Base-by-base conservation (phyloP, 371 early-diverging fungal species). In the Syncephalastrum monosporum region DNA sequence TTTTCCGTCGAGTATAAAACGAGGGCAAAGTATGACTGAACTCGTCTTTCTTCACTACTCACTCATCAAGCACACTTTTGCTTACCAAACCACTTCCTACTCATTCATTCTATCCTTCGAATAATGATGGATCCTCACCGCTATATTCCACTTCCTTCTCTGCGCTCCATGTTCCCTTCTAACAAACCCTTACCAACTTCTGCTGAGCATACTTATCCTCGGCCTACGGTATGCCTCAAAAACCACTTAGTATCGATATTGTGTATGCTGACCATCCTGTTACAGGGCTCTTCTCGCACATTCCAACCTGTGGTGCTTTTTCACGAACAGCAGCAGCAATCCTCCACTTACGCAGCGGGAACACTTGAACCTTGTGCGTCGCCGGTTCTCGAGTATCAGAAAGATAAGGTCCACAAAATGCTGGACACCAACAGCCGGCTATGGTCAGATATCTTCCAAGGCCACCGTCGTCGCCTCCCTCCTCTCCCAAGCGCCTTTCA, bases 221-320 rank as follows among this genome's bases (percentile, higher is more conserved):
- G 19, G 17, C 48, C 48, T 17, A 48, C 17, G 21, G 48, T 48
- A 21, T 5, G 48, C 10, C 45, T 16, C 42, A 4, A 17, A 43
- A 12, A 4, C 5, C 3, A 54, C 23, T 29, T 29, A 54, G 25
- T 42, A 13, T 52, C 29, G 52, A 52, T 41, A 19, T 1, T 6
- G 33, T 52, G 42, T 38, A 3, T 52, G 42, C 38, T 42, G 42
- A 52, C 13, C 42, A 17, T 13, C 16, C 47, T 42, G 19, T 54
- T 44, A 15, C 29, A 23, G 10, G 21, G 27, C 15, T 73, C 74
- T 65, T 41, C 12, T 42, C 61, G 56, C 44, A 46, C 52, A 6
- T 66, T 66, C 25, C 47, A 59, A 14, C 66, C 66, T 51, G 56
- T 66, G 33, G 55, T 66, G 33, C 42, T 66, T 5, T 66, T 66